These are phyloP conservation scores for Trifolium subterraneum DNA, from an alignment of 306 rosid species.

Conservation along the genomic window DNA sequence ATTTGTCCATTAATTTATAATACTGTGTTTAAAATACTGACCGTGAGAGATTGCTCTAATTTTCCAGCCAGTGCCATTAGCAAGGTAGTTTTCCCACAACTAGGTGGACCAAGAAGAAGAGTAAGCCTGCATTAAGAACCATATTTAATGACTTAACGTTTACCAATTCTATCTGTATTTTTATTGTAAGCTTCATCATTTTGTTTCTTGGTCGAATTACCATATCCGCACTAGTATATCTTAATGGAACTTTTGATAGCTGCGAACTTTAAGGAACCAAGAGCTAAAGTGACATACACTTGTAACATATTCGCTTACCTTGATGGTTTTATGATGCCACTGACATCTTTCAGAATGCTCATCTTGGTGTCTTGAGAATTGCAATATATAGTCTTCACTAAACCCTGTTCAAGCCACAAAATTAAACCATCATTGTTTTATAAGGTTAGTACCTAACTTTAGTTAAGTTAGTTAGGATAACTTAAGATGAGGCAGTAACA, in stretches of 20 bases:
- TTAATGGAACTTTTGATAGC: not conserved
- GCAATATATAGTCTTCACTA: conserved; percentile 51
- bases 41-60: conserved; percentile 59
- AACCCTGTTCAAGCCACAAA: conserved; percentile 47
- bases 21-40: conserved; percentile 38
- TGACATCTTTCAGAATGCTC: conserved; percentile 60
- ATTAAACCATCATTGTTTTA: conserved; percentile 16
- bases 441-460: not conserved
- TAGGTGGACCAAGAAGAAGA: conserved; percentile 68
- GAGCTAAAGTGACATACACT: conserved; percentile 7
- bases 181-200: conserved; percentile 13
- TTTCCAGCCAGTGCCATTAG: conserved; percentile 64
- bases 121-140: conserved; percentile 64
- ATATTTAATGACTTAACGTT: conserved; percentile 38
- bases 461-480: not conserved
- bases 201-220: conserved; percentile 4
- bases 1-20: conserved; percentile 12
- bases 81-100: conserved; percentile 63
- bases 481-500: not conserved
- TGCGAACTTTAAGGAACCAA: not conserved
- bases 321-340: conserved; percentile 64
- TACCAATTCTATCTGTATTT: conserved; percentile 18
- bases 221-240: not conserved
- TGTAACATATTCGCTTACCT: conserved; percentile 46
- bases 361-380: conserved; percentile 50